phyloP scores from a whole-genome alignment of 352 stramenopile species.

The Pythium aquatile region DNA sequence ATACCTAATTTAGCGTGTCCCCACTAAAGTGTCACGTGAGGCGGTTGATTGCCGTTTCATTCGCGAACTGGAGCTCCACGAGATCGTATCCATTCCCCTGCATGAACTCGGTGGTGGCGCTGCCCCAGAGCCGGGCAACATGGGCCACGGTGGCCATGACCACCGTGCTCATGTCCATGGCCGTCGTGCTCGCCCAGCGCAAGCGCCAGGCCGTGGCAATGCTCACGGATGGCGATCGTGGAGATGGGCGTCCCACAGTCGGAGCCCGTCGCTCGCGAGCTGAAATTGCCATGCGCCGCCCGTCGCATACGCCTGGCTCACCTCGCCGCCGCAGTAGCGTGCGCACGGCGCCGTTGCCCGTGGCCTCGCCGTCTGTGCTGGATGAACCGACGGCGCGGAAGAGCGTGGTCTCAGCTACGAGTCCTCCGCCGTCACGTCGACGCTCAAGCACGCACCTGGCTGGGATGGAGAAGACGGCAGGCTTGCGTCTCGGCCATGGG shows the following conservation, averaged over 20 bases:
- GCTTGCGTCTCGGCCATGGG: conserved; percentile 33
- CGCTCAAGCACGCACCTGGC: not conserved
- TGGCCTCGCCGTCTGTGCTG: not conserved
- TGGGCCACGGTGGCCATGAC: conserved; percentile 35
- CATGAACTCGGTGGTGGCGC: conserved; percentile 3
- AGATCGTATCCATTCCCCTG: not conserved
- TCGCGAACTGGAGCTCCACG: not conserved
- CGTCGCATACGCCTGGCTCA: conserved; percentile 17
- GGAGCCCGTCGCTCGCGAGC: conserved; percentile 13
- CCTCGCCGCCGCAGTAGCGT: conserved; percentile 9
- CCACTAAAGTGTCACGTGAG: not conserved
- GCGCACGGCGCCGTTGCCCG: not conserved
- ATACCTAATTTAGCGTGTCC: not conserved
- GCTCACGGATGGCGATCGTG: not conserved
- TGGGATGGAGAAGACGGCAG: conserved; percentile 9
- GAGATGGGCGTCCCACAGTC: conserved; percentile 8
- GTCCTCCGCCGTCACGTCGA: conserved; percentile 1
- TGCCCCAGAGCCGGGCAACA: conserved; percentile 22
- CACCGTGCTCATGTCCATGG: conserved; percentile 33
- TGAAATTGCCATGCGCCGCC: conserved; percentile 9
- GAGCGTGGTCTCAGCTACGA: not conserved
- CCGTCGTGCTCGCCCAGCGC: conserved; percentile 32
- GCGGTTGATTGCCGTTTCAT: conserved; percentile 7
- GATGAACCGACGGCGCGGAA: not conserved
- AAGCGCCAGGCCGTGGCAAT: conserved; percentile 4